Evolutionary conservation across 169 alveolate species (phyloP).

Genomic region (Ichthyophthirius multifiliis): DNA sequence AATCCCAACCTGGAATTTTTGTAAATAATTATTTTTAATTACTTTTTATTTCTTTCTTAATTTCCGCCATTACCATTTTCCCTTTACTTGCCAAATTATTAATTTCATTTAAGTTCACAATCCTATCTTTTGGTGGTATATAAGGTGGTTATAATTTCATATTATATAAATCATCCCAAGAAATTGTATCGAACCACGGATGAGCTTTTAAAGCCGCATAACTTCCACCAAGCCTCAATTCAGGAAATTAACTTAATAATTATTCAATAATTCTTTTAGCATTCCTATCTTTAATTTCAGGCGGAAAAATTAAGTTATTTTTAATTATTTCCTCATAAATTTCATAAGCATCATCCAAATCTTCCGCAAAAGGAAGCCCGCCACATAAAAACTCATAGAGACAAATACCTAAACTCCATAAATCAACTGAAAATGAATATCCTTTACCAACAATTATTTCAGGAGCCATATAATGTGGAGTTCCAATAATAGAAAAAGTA

Average conservation of each 20-base stretch:
- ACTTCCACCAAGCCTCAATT: conserved; percentile 24
- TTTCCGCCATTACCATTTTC: not conserved
- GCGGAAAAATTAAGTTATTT: conserved; percentile 34
- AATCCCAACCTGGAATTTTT: conserved; percentile 19
- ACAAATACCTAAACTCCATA: conserved; percentile 71
- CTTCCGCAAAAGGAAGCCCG: conserved; percentile 73
- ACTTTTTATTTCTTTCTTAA: not conserved
- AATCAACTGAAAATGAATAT: conserved; percentile 56
- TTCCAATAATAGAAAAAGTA: conserved; percentile 84
- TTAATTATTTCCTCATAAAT: conserved; percentile 48
- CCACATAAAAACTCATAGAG: conserved; percentile 62
- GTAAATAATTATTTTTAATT: not conserved
- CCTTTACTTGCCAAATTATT: not conserved
- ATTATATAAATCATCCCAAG: conserved; percentile 35
- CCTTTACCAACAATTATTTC: conserved; percentile 67
- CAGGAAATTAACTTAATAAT: conserved; percentile 32
- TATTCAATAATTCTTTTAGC: conserved; percentile 35
- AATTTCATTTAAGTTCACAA: conserved; percentile 27
- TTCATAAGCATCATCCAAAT: conserved; percentile 66
- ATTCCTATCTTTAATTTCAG: conserved; percentile 1
- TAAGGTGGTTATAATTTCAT: conserved; percentile 33
- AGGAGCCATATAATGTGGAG: conserved; percentile 87
- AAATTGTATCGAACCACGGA: conserved; percentile 14
- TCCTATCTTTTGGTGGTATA: conserved; percentile 21
- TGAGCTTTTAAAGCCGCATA: conserved; percentile 17